Evolutionary conservation across 2,329 filamentous ascomycete genomes (phyloP).

Genomic region (Aphanocladium album): DNA sequence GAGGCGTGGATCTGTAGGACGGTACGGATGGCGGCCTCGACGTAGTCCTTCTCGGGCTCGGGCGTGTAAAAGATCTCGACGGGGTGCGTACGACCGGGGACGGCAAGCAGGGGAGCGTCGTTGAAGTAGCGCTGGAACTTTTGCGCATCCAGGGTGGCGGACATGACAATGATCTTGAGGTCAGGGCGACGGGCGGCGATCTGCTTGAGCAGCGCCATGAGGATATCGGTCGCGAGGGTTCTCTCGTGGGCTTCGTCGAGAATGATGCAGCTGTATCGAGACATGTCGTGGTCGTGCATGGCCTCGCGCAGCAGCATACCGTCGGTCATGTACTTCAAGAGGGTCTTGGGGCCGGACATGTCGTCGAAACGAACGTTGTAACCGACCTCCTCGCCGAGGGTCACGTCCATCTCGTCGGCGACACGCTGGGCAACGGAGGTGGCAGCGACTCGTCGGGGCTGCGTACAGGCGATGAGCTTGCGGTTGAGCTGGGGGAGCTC

Average conservation of each 20-base stretch:
- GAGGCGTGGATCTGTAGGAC: conserved; percentile 95
- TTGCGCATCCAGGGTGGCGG: conserved; percentile 91
- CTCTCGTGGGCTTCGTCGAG: conserved; percentile 98
- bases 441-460: conserved; percentile 93
- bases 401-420: conserved; percentile 91
- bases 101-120: conserved; percentile 85
- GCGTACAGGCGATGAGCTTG: conserved; percentile 95
- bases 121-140: conserved; percentile 99
- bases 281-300: conserved; percentile 90
- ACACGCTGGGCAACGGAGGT: conserved; percentile 99
- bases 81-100: conserved; percentile 90
- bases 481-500: conserved; percentile 80
- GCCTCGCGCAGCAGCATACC: conserved; percentile 97
- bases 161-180: conserved; percentile 98
- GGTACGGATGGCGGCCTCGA: conserved; percentile 89
- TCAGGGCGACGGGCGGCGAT: conserved; percentile 77
- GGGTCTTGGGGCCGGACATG: conserved; percentile 78
- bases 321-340: conserved; percentile 99
- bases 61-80: conserved; percentile 99
- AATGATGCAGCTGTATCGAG: conserved; percentile 94
- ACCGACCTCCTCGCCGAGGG: conserved; percentile 87
- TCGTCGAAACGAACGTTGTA: conserved; percentile 99
- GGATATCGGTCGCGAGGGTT: conserved; percentile 92
- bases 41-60: conserved; percentile 92
- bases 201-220: conserved; percentile 95